Conservation (phyloP, 2,329 filamentous ascomycete species). For the Capronia americana region DNA sequence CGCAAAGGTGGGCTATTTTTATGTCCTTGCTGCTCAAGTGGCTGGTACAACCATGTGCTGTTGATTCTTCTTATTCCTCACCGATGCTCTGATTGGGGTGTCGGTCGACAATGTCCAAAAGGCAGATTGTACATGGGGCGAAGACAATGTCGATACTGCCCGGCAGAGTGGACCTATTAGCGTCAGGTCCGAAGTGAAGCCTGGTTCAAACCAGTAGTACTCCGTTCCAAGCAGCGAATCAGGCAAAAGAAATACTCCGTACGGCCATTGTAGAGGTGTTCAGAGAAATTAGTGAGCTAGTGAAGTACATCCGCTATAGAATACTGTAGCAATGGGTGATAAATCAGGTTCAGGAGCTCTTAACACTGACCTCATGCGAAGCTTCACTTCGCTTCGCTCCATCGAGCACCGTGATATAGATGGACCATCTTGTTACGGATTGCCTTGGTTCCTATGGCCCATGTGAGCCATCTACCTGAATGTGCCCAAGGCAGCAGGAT, state of each 20-base stretch:
- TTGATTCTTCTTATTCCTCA: no score
- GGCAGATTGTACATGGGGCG: neutral
- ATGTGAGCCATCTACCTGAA: no score
- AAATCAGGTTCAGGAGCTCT: neutral
- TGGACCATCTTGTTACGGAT: no score
- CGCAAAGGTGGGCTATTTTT: no score
- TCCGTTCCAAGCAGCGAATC: neutral
- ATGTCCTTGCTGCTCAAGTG: no score
- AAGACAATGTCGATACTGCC: no score
- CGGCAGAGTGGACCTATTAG: neutral
- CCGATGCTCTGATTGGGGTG: no score
- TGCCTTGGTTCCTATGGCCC: no score
- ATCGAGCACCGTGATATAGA: neutral
- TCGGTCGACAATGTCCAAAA: neutral
- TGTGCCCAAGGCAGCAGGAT: no score
- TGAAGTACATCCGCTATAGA: neutral
- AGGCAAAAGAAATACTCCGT: neutral
- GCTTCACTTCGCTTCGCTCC: neutral
- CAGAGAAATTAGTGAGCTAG: neutral
- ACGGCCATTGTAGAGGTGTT: neutral
- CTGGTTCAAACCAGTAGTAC: neutral
- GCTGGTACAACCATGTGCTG: no score
- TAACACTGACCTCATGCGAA: neutral
- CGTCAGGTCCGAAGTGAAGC: neutral
- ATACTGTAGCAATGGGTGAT: neutral